phyloP scores from a whole-genome alignment of 192 early-diverging fungal species.

The Cetraspora pellucida region DNA sequence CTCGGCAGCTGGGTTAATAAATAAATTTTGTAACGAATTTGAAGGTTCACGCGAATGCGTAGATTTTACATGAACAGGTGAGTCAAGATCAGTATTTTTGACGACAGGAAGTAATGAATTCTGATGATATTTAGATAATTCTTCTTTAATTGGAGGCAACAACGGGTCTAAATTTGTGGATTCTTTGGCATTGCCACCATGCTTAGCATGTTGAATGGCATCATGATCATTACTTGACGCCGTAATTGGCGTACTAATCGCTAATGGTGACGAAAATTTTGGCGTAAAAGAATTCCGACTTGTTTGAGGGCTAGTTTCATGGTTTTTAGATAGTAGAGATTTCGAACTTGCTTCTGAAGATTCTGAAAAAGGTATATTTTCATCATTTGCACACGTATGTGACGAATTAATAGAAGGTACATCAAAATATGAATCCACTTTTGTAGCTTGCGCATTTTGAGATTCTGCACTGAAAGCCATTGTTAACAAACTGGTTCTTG shows the following conservation, averaged over 20 bases:
- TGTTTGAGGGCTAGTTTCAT: neutral
- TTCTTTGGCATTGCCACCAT: neutral
- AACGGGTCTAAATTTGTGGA: neutral
- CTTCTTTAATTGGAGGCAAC: no score
- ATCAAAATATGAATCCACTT: no score
- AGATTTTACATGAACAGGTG: no score
- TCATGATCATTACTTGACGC: neutral
- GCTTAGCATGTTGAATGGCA: neutral
- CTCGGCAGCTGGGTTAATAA: neutral
- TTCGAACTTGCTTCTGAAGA: neutral
- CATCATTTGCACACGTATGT: no score
- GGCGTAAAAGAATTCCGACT: neutral
- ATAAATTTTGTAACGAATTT: conserved; percentile 10
- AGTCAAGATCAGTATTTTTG: no score
- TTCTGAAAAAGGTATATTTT: no score
- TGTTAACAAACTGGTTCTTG: neutral
- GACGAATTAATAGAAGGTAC: no score
- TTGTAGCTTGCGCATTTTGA: no score
- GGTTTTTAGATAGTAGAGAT: no score
- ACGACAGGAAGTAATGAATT: no score
- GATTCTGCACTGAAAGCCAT: conserved; percentile 1
- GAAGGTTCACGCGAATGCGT: conserved; percentile 6
- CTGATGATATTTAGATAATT: no score
- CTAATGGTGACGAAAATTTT: conserved; percentile 23
- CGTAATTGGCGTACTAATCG: conserved; percentile 3